Base-by-base conservation (phyloP, 305 asterid genomes). In the Nicotiana rustica region DNA sequence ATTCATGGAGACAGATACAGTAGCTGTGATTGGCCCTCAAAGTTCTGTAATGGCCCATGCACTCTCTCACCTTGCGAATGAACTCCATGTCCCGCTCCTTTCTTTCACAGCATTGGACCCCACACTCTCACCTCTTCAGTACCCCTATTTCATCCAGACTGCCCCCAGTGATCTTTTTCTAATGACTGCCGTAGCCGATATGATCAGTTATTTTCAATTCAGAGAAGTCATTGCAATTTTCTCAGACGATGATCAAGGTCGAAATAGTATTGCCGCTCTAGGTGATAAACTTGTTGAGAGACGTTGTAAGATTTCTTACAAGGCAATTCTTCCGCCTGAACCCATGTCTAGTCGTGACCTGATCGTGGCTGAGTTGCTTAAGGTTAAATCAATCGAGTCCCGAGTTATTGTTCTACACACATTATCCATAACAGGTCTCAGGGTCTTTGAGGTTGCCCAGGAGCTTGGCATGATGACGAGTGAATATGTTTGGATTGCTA, bases 21-120 rank as follows among this genome's bases (percentile, higher is more conserved):
- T 92, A n/a, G 99, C 99, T 38, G 90, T 95, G 68, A 90, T 95
- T 69, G 97, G 98, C 56, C 99, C 99, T 66, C 99, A 95, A 86
- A 83, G 84, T 79, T 92, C 98, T 21, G 89, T 87, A 19, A 87
- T 92, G 91, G 99, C 99, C 19, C 99, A 92, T 81, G 88, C 88
- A 57, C 90, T 95, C 15, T 93, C 99, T 29, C 97, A 93, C 89
- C 88, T 92, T 38, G 93, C 92, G 19, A 95, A 92, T n/a, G 94
- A 92, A 82, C 98, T 95, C 89, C 98, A 92, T 64, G 89, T 92
- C 77, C 99, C 99, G 0, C 87, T 95, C 90, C 84, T 95, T 77
- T 95, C 97, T 52, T 95, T 92, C 84, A 91, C 98, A 0, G 98
- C 99, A 17, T 75, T 86, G 82, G 99, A 95, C 80, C 97, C 99